Evolutionary conservation across 192 early-diverging fungal species (phyloP), one percentile per base, ranked within the genome.

Genomic region (Entomortierella lignicola): DNA sequence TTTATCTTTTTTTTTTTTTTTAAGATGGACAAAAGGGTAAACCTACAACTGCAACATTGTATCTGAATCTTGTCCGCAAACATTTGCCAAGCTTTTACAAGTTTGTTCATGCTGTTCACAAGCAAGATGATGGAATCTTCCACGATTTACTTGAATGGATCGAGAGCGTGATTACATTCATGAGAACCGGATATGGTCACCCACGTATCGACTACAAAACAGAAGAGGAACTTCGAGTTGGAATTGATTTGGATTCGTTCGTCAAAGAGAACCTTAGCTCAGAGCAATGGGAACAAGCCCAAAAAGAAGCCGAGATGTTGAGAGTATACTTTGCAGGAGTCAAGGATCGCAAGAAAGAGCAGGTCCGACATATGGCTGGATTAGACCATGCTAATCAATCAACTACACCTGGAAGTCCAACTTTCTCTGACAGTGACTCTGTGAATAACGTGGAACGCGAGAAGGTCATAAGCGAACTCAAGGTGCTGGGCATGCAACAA

Each of bases 51-150:
- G 27, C 85, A 72, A 58, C 77, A 51, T 21, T 86, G 80, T 79
- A 81, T 82, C 21, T 79, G 77, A 61, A 70, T 17, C 67, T 89
- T 5, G 85, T 85, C 12, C 44, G 80, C 18, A 74, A 81, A 42
- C 88, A 89, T 55, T 65, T 86, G 18, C 80, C 75, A 13, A 67
- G 63, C 23, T 89, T 89, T 53, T 89, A 89, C 57, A 62, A 60
- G 17, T 89, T 87, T 77, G 86, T 89, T 6, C 85, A 89, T 51
- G 69, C 80, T n/a, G 83, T 89, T 8, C 82, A 89, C 60, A 71
- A 72, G 23, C 66, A 86, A 29, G 88, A 89, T 39, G 69, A 79
- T 26, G 69, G 81, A 2, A 62, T 89, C 17, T 89, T 89, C 72
- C 73, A 77, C 42, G 73, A 83, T 13, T 47, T 89, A 12, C 57